Conservation (phyloP, 768 basidiomycete genomes). For the Tylopilus rubrobrunneus region DNA sequence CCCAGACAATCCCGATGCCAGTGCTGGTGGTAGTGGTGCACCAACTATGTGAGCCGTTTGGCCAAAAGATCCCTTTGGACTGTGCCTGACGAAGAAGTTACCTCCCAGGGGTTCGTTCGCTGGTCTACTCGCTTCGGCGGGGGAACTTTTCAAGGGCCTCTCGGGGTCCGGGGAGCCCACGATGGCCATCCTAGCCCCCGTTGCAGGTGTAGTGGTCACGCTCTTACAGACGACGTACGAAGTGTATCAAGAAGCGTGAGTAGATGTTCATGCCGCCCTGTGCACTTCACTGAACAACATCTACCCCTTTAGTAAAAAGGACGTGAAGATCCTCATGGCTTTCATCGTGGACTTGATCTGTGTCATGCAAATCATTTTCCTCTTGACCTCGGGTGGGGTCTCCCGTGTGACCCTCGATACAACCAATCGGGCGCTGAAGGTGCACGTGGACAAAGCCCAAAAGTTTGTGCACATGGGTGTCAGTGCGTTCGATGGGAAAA, state of each 20-base stretch:
- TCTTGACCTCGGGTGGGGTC: not conserved
- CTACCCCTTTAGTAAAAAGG: constrained; percentile 1
- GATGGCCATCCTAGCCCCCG: not conserved
- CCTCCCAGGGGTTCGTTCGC: constrained; percentile 1
- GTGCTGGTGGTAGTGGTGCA: not conserved
- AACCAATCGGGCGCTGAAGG: not conserved
- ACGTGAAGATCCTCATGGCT: constrained; percentile 12
- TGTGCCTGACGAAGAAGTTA: not conserved
- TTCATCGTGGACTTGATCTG: constrained; percentile 14
- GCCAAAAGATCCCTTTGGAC: not conserved
- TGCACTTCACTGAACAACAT: not conserved
- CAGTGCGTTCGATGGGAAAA: constrained; percentile 1
- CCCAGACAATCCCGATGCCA: not conserved
- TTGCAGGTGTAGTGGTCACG: not conserved
- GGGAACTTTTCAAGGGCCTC: not conserved
- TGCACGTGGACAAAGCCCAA: not conserved
- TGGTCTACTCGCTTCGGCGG: not conserved
- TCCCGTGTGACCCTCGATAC: not conserved
- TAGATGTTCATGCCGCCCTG: not conserved
- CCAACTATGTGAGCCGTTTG: constrained; percentile 1
- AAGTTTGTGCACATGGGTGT: not conserved
- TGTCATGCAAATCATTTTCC: constrained; percentile 13
- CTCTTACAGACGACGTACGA: not conserved
- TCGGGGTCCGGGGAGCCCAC: not conserved
- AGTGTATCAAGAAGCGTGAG: constrained; percentile 8